A percentile compares a stretch with the other conserved stretches of the same genome.
Conservation (phyloP, 2,329 filamentous ascomycete genomes). For the Diaporthe ilicicola region DNA sequence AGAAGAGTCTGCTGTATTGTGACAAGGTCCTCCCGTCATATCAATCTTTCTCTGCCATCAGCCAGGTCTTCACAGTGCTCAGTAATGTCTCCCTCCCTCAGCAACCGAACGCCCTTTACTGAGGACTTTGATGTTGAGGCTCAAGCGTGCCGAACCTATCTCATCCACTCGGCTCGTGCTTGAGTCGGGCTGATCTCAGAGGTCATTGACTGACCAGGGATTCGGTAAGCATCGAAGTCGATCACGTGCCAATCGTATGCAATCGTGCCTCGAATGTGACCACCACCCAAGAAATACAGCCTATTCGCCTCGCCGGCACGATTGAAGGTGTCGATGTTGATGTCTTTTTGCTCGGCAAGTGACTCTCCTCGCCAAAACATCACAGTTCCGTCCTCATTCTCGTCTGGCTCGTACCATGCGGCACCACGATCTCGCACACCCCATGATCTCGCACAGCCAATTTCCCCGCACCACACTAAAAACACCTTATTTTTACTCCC, state of each 20-base stretch:
- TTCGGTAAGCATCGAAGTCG: conserved; percentile 40
- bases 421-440: too few species aligned
- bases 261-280: conserved; percentile 44
- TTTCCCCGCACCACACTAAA: too few species aligned
- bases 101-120: neutral
- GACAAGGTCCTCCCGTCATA: neutral
- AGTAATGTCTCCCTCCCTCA: neutral
- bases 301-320: conserved; percentile 42
- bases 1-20: neutral
- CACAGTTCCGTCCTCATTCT: conserved; percentile 37
- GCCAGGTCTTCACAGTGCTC: neutral
- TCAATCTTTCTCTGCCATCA: too few species aligned
- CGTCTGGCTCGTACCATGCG: conserved; percentile 38
- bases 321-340: conserved; percentile 30
- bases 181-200: conserved; percentile 28
- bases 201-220: conserved; percentile 36
- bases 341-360: conserved; percentile 30
- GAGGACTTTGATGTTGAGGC: neutral
- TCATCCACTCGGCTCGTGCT: conserved; percentile 22
- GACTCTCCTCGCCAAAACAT: conserved; percentile 50
- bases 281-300: conserved; percentile 49
- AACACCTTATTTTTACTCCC: too few species aligned
- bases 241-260: conserved; percentile 28
- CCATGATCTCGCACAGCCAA: too few species aligned
- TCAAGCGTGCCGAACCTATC: neutral